phyloP scores from a whole-genome alignment of 164 flowering plant genomes.

The Euptelea pleiosperma region DNA sequence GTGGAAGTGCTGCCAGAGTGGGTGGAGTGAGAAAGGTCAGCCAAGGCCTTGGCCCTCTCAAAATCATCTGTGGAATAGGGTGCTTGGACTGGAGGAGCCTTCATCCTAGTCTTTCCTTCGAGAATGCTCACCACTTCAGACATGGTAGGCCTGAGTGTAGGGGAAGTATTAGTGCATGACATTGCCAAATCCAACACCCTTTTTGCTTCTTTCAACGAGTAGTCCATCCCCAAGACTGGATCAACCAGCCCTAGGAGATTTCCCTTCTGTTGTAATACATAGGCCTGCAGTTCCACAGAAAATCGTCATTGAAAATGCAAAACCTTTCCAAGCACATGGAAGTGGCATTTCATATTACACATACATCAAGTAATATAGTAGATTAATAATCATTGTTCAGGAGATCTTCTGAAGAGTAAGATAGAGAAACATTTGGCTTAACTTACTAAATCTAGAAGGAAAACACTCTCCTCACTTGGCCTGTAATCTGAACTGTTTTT shows the following conservation, averaged over 20 bases:
- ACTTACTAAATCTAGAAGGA: constrained; percentile 3
- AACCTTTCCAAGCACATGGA: neutral
- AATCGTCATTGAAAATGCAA: neutral
- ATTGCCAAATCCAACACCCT: constrained; percentile 5
- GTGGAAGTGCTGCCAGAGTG: neutral
- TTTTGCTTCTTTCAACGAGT: neutral
- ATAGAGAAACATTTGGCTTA: neutral
- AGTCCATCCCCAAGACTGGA: neutral
- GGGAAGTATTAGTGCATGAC: constrained; percentile 2
- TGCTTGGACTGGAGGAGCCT: neutral
- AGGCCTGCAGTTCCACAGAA: constrained; percentile 1
- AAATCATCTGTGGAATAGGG: neutral
- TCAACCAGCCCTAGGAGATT: neutral
- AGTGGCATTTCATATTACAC: neutral
- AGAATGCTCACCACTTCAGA: constrained; percentile 1
- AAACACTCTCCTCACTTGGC: neutral
- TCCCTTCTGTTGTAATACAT: neutral
- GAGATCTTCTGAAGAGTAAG: neutral
- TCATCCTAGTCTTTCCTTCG: neutral
- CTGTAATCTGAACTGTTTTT: neutral
- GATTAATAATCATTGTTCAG: neutral
- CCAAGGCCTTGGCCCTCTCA: neutral
- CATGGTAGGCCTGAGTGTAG: constrained; percentile 8
- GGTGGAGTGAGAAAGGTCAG: neutral
- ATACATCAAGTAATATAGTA: neutral